Conservation (phyloP, 208 protist genomes). For the Wallacemonas sp. region DNA sequence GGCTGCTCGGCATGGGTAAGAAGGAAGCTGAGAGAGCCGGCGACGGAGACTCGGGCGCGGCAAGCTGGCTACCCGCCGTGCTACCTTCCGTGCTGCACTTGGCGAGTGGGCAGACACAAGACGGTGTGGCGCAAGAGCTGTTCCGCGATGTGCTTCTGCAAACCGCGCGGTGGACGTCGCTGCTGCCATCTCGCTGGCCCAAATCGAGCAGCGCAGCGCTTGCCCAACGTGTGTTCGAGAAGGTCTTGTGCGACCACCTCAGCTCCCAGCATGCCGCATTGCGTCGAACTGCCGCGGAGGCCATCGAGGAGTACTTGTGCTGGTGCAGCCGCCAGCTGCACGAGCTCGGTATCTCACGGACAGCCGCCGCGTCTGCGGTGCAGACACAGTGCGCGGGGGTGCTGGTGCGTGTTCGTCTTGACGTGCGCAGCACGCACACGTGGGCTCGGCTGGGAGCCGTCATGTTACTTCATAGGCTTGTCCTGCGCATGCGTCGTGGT, state of each 20-base stretch:
- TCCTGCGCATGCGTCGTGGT: not conserved
- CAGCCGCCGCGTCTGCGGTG: not conserved
- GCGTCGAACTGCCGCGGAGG: conserved; percentile 10
- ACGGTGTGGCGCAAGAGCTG: conserved; percentile 46
- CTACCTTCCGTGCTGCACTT: conserved; percentile 64
- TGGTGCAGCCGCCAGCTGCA: not conserved
- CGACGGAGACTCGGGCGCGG: not conserved
- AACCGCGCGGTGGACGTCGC: conserved; percentile 80
- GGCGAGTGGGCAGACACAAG: conserved; percentile 41
- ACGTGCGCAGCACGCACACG: not conserved
- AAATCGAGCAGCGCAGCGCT: not conserved
- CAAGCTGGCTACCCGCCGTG: conserved; percentile 24
- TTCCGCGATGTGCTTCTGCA: conserved; percentile 76
- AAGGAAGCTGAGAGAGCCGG: conserved; percentile 32
- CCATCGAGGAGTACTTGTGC: conserved; percentile 13
- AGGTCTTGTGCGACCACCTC: conserved; percentile 8
- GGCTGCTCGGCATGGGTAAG: conserved; percentile 46
- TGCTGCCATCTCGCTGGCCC: not conserved
- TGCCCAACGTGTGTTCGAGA: not conserved
- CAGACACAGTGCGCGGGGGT: not conserved
- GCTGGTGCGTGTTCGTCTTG: not conserved
- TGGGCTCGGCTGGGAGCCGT: conserved; percentile 7
- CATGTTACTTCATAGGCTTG: not conserved
- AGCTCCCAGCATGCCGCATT: conserved; percentile 15
- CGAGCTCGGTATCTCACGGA: too few relatives aligned